Conservation (phyloP, 352 stramenopile genomes). For the Phytophthora idaei region DNA sequence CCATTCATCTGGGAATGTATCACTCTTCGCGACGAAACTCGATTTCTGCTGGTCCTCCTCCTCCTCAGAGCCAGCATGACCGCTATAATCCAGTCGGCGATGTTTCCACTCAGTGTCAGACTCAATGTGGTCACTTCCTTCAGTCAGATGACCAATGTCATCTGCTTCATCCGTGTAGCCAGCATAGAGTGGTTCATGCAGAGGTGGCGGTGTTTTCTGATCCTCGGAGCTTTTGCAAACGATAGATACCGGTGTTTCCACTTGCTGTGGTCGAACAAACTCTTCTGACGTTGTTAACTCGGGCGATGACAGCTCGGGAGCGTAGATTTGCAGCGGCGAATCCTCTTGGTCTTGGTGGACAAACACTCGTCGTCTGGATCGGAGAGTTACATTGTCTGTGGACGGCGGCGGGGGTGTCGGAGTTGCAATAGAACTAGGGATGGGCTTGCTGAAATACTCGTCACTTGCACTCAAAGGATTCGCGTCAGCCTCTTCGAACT, state of each 20-base stretch:
- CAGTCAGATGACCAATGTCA: conserved; percentile 13
- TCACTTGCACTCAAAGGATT: conserved; percentile 36
- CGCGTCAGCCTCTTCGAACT: conserved; percentile 17
- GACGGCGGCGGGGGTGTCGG: conserved; percentile 29
- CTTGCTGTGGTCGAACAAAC: background rate
- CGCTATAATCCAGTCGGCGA: conserved; percentile 7
- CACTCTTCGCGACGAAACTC: background rate
- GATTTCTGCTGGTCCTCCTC: conserved; percentile 6
- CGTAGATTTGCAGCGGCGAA: background rate
- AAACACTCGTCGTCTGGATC: conserved; percentile 22
- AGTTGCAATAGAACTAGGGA: conserved; percentile 35
- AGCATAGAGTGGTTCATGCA: conserved; percentile 6
- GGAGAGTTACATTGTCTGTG: conserved; percentile 45
- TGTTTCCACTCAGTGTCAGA: conserved; percentile 13
- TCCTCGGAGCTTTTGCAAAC: background rate
- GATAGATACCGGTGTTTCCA: conserved; percentile 1
- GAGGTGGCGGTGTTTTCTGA: background rate
- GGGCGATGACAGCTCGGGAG: conserved; percentile 3
- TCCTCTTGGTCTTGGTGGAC: conserved; percentile 19
- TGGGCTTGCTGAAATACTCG: conserved; percentile 46
- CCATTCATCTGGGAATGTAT: conserved; percentile 15
- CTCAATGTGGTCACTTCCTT: conserved; percentile 16
- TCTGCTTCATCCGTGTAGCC: conserved; percentile 16
- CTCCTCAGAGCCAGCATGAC: background rate
- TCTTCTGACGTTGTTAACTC: background rate